Evolutionary conservation across 192 early-diverging fungal genomes (phyloP).

Genomic region (Backusella parvicylindrica): DNA sequence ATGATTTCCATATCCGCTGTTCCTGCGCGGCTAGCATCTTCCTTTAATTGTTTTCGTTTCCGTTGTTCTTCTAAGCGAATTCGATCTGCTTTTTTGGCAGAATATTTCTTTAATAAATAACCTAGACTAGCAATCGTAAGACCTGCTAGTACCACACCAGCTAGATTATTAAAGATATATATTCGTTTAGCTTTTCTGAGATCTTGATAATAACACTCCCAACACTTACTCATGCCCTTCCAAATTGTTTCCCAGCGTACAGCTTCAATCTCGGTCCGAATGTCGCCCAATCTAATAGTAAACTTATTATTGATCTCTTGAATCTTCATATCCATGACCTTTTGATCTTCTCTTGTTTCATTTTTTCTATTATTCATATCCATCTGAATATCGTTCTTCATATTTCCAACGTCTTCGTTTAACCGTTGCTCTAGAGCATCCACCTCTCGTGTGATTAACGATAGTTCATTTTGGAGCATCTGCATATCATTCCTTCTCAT

Average conservation of each 20-base stretch:
- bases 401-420: constrained; percentile 70
- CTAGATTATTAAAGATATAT: neutral
- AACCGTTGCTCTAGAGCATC: constrained; percentile 71
- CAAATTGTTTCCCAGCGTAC: constrained; percentile 82
- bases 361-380: constrained; percentile 90
- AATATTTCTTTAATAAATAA: constrained; percentile 26
- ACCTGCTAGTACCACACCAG: constrained; percentile 27
- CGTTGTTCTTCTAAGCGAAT: constrained; percentile 19
- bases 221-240: constrained; percentile 61
- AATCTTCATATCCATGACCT: constrained; percentile 71
- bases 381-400: constrained; percentile 84
- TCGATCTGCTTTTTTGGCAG: constrained; percentile 11
- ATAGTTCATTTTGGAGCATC: constrained; percentile 68
- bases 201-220: neutral
- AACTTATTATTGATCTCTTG: constrained; percentile 86
- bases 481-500: constrained; percentile 75
- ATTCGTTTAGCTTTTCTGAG: neutral
- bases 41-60: constrained; percentile 23
- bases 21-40: constrained; percentile 29
- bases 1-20: constrained; percentile 36
- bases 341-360: constrained; percentile 76
- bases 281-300: constrained; percentile 73
- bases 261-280: constrained; percentile 87
- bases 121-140: constrained; percentile 29
- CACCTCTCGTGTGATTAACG: constrained; percentile 72